Conservation (phyloP, 805 yeast species). For the Kluyveromyces starmeri region DNA sequence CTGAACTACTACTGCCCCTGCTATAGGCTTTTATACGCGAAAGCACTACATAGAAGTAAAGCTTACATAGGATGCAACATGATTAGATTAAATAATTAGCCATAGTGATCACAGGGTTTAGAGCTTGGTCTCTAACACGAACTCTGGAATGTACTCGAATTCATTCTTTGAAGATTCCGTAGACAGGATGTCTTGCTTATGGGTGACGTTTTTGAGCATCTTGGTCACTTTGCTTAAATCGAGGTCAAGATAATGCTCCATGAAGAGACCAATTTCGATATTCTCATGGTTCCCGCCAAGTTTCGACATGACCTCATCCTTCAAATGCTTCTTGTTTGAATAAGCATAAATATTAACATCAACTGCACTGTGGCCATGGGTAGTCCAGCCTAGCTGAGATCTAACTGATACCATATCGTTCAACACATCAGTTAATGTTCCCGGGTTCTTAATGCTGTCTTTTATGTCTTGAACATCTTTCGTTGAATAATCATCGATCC, state of each 20-base stretch:
- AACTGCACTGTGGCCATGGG: slow-evolving; percentile 94
- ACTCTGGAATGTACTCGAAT: slow-evolving; percentile 3
- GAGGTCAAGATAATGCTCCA: slow-evolving; percentile 45
- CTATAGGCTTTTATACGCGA: too few relatives aligned
- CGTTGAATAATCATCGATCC: slow-evolving; percentile 47
- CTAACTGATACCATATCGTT: slow-evolving; percentile 69
- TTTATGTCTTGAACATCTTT: slow-evolving; percentile 45
- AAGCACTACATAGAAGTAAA: too few relatives aligned
- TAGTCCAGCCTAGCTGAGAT: slow-evolving; percentile 92
- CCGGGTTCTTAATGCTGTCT: slow-evolving; percentile 24
- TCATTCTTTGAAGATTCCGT: not conserved
- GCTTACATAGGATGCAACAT: too few relatives aligned
- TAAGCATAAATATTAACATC: slow-evolving; percentile 88
- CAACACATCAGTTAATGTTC: slow-evolving; percentile 36
- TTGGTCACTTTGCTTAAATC: slow-evolving; percentile 43
- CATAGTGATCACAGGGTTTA: too few relatives aligned
- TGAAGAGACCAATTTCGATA: slow-evolving; percentile 69
- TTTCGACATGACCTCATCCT: slow-evolving; percentile 33
- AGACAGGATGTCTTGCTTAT: slow-evolving; percentile 28
- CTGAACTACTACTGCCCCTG: too few relatives aligned
- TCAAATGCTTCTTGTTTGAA: slow-evolving; percentile 45
- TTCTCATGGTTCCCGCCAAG: slow-evolving; percentile 81
- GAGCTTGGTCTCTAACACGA: not conserved
- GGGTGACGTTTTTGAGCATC: slow-evolving; percentile 41
- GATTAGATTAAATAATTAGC: too few relatives aligned